Base-by-base conservation (phyloP, 768 basidiomycete genomes). In the Pulveroboletus ravenelii region DNA sequence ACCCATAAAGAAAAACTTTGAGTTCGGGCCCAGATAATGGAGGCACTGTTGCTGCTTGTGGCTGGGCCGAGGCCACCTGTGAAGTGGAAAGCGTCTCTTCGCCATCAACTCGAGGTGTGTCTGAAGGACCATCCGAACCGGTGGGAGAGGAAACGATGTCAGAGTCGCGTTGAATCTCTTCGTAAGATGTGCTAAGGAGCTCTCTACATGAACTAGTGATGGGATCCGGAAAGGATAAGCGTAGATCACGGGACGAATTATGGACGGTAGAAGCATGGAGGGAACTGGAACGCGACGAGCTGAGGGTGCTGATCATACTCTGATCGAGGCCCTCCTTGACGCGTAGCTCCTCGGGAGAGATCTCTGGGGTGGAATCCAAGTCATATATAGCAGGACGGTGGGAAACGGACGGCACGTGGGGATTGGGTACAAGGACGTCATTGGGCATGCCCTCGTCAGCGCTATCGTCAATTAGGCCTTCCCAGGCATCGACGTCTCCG, bases 221-320 rank as follows among this genome's bases (percentile, higher is more conserved):
- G 52, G 88, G 88, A 70, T 91, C 88, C 35, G 88, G 88, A 70
- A 91, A 91, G 31, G 88, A 89, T 51, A 90, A 68, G 58, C 85
- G 80, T 54, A 90, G 77, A 70, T 89, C 86, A 66, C 83, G 84
- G 44, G 82, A 70, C n/a, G 83, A 80, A 48, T 62, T 76, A 51
- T 84, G 84, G 48, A 77, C 66, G 51, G 81, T 78, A 44, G 79
- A 74, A 18, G 72, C 66, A 55, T 78, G 75, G 48, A 80, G 63
- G 32, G 79, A 80, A 61, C 80, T 81, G 15, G 85, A 79, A 57
- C 86, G 82, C 49, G 87, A 89, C 43, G 81, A 76, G 69, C 79
- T 84, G 54, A 90, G 75, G 14, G 87, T 90, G 68, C 87, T 85
- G 62, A 87, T 76, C 71, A 89, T 79, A 70, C 87, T 90, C 70